Conservation (phyloP, 192 early-diverging fungal genomes). For the Backusella sp. region DNA sequence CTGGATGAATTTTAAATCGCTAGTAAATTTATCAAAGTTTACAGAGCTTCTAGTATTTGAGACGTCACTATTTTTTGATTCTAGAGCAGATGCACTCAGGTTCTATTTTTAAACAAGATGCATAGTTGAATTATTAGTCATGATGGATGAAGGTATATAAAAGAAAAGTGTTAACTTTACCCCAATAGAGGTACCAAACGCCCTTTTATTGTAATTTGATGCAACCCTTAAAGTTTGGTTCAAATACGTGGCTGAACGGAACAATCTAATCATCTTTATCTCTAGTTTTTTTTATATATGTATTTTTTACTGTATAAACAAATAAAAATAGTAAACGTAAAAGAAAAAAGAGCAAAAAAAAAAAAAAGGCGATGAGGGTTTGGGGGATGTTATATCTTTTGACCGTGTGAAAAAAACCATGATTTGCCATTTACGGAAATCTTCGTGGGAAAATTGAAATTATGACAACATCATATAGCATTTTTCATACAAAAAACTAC, state of each 20-base stretch:
- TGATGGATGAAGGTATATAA: not conserved
- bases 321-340: not conserved
- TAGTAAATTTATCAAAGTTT: constrained; percentile 10
- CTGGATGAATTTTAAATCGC: constrained; percentile 49
- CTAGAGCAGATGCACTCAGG: not conserved
- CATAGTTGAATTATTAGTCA: not conserved
- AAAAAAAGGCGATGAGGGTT: not conserved
- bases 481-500: not conserved
- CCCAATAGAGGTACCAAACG: not conserved
- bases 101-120: not conserved
- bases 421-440: constrained; percentile 2
- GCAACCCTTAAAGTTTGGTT: not conserved
- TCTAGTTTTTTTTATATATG: not conserved
- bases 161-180: not conserved
- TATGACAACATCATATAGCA: not conserved
- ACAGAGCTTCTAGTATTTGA: not conserved
- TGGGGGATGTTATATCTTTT: not conserved
- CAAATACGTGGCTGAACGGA: not conserved
- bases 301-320: not conserved
- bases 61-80: not conserved
- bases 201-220: not conserved
- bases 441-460: constrained; percentile 9
- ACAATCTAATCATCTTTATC: not conserved
- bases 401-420: constrained; percentile 9
- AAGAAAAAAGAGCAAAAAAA: not conserved